phyloP scores from a whole-genome alignment of 306 rosid genomes.

The Vigna reflexopilosa region DNA sequence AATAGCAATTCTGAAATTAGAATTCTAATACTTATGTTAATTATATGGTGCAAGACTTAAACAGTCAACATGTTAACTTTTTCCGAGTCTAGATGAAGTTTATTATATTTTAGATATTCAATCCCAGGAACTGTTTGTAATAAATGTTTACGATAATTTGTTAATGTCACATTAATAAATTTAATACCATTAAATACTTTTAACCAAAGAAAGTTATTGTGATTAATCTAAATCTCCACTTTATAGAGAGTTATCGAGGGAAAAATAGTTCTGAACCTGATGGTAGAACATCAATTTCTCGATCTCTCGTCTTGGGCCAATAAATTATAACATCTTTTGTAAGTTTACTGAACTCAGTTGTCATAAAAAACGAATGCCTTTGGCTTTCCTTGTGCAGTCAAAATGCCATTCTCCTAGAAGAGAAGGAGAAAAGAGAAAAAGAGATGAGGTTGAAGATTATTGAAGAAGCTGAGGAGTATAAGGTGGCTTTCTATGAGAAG shows the following conservation, averaged over 20 bases:
- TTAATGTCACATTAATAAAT: not conserved
- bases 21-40: slow-evolving; percentile 36
- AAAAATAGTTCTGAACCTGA: not conserved
- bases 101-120: slow-evolving; percentile 19
- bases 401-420: slow-evolving; percentile 85
- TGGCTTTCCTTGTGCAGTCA: slow-evolving; percentile 65
- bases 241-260: slow-evolving; percentile 5
- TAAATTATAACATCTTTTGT: slow-evolving; percentile 27
- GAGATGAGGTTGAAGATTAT: slow-evolving; percentile 87
- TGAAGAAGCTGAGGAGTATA: slow-evolving; percentile 96
- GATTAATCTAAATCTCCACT: slow-evolving; percentile 4
- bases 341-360: slow-evolving; percentile 38
- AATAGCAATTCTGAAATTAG: slow-evolving; percentile 27
- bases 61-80: not conserved
- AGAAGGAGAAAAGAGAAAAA: slow-evolving; percentile 94
- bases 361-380: slow-evolving; percentile 26
- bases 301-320: slow-evolving; percentile 22
- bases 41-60: slow-evolving; percentile 10
- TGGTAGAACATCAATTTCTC: slow-evolving; percentile 13
- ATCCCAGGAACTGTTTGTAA: slow-evolving; percentile 8
- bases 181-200: not conserved
- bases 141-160: not conserved
- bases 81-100: not conserved
- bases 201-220: not conserved
- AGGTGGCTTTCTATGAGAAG: slow-evolving; percentile 84